Conservation (phyloP, 106 monocot species). For the Platanthera zijinensis region DNA sequence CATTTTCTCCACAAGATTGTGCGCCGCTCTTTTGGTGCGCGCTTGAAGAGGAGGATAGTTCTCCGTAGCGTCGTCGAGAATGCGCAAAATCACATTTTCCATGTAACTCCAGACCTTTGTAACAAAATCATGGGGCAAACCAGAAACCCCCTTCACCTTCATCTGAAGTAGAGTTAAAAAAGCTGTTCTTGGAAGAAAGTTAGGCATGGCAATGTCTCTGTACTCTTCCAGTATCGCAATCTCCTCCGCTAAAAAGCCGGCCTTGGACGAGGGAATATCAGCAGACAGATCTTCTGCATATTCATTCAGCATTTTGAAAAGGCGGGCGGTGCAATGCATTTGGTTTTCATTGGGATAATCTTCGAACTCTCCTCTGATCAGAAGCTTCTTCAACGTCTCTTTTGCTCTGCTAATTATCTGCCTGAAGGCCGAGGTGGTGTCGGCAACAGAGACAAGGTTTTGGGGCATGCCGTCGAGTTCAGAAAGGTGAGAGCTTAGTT, state of each 20-base stretch:
- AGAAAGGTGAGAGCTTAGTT: constrained; percentile 12
- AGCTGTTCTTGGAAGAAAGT: neutral
- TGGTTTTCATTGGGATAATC: constrained; percentile 15
- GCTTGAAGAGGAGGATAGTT: constrained; percentile 37
- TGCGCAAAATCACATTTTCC: constrained; percentile 7
- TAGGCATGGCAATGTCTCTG: constrained; percentile 12
- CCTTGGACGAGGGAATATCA: neutral
- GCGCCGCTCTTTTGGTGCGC: constrained; percentile 11
- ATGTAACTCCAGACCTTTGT: constrained; percentile 10
- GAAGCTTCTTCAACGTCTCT: constrained; percentile 11
- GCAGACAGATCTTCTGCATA: constrained; percentile 9
- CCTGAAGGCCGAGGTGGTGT: constrained; percentile 25
- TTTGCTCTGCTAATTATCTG: constrained; percentile 20
- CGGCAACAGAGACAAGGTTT: constrained; percentile 13
- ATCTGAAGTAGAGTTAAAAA: neutral
- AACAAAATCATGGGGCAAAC: neutral
- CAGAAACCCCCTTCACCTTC: neutral
- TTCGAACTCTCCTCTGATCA: constrained; percentile 36
- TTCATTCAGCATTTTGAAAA: constrained; percentile 25
- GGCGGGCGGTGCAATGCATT: constrained; percentile 27
- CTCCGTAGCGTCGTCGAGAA: constrained; percentile 2
- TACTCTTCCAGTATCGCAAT: constrained; percentile 23
- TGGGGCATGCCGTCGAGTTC: constrained; percentile 41
- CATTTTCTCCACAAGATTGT: constrained; percentile 24
- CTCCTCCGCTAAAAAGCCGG: constrained; percentile 37